Percentiles rank a stretch among this genome's conserved stretches.
phyloP scores from a whole-genome alignment of 2,329 filamentous ascomycete species.

The Trichoderma cornu-damae region DNA sequence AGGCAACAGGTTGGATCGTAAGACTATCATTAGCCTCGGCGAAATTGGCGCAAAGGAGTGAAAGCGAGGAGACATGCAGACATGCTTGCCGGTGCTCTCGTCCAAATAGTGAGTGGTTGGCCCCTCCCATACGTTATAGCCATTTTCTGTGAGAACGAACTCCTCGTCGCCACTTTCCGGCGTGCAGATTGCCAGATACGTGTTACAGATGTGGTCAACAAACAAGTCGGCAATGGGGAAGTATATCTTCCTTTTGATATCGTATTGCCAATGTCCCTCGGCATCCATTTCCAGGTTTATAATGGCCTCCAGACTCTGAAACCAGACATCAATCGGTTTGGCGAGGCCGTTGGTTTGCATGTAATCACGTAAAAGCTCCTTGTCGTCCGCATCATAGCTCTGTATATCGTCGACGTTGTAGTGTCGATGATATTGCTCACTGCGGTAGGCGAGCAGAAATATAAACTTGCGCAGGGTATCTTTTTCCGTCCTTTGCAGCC shows the following conservation, averaged over 20 bases:
- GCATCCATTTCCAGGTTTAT: not conserved
- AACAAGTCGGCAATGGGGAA: not conserved
- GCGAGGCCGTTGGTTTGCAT: not conserved
- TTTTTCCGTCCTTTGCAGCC: not conserved
- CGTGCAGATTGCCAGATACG: not conserved
- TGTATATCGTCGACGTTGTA: not conserved
- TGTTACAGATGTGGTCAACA: not conserved
- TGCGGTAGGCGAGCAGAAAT: slow-evolving; percentile 1
- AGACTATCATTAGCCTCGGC: not conserved
- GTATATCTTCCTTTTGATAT: not conserved
- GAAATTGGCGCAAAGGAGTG: not conserved
- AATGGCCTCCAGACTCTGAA: not conserved
- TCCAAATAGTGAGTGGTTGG: too few relatives aligned
- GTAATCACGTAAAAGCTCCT: not conserved
- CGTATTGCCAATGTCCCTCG: not conserved
- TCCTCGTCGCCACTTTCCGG: not conserved
- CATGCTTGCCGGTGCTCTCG: not conserved
- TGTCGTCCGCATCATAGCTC: not conserved
- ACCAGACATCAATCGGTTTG: not conserved
- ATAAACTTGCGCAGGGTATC: slow-evolving; percentile 2
- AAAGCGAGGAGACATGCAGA: not conserved
- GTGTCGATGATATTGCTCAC: not conserved
- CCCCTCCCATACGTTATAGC: not conserved
- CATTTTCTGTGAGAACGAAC: not conserved
- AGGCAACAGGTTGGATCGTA: not conserved